Evolutionary conservation across 2,329 filamentous ascomycete genomes (phyloP), one percentile per base, ranked within the genome.

Genomic region (Stachybotrys echinatus): DNA sequence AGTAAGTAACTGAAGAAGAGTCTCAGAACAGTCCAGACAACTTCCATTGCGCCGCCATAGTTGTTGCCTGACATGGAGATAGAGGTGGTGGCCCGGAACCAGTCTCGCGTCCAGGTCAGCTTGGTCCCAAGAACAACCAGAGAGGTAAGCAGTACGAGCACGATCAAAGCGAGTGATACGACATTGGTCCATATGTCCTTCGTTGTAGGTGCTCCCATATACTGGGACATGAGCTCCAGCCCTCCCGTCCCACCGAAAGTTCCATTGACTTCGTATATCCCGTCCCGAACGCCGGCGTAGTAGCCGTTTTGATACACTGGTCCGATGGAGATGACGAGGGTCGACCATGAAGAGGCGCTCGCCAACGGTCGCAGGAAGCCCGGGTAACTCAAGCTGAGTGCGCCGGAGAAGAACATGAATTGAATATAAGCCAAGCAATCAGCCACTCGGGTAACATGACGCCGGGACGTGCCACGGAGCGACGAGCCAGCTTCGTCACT

Each of bases 1-100:
- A 90, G 73, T 58, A 92, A 85, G 67, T 84, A 92, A 65, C 88
- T 90, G 71, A 88, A 87, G 6, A 88, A 77, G 51, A 91, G 77
- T 22, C 87, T 80, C 53, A 90, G 70, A 39, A 81, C 65, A 54
- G 80, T 81, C 58, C 81, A 58, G 2, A 53, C n/a, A 6, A 43
- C 40, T 18, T 43, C 6, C 21, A 4, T 21, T 18, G 5, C 22
- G n/a, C 40, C 6, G n/a, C 40, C 6, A 14, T 20, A n/a, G 40
- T 14, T 12, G 14, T 20, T 5, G 14, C 14, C n/a, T 18, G n/a
- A 19, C 22, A 5, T 6, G 4, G 40, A 5, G 18, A 8, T 21
- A 19, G n/a, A 8, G 40, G 17, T 21, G 4, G 74, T 43, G 77
- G 58, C 50, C 71, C 48, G 52, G 4, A 60, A 58, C 49, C 60